Conservation (phyloP, 2,329 filamentous ascomycete genomes). For the Paecilomyces variotii region DNA sequence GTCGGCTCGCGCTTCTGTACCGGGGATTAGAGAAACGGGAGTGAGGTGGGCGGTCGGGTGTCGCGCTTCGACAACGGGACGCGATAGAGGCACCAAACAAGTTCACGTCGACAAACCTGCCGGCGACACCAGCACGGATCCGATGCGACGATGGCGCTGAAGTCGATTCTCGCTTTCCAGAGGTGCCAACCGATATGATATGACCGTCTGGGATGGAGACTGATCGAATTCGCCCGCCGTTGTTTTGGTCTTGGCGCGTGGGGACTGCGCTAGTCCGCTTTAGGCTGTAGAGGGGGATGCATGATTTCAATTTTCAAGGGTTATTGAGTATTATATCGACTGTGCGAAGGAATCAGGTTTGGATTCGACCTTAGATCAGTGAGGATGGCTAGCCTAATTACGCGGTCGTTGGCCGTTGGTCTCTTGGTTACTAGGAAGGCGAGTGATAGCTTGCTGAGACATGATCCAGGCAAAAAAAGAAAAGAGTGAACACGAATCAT, state of each 20-base stretch:
- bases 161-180: not conserved
- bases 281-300: constrained; percentile 7
- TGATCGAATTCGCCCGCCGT: constrained; percentile 21
- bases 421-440: too few species aligned
- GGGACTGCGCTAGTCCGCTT: constrained; percentile 26
- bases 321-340: not conserved
- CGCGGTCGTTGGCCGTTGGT: too few species aligned
- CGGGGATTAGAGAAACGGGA: not conserved
- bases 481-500: not conserved
- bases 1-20: not conserved
- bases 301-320: not conserved
- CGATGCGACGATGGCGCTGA: constrained; percentile 1
- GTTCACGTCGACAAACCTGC: not conserved
- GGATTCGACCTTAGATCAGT: too few species aligned
- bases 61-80: not conserved
- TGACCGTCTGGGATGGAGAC: not conserved
- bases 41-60: not conserved
- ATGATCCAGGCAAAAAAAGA: not conserved
- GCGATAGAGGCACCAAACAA: not conserved
- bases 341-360: too few species aligned
- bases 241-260: constrained; percentile 35
- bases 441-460: too few species aligned
- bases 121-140: not conserved
- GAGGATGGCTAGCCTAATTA: too few species aligned
- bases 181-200: not conserved